These are phyloP conservation scores for Acmispon strigosus DNA, from an alignment of 306 rosid genomes.

Conservation along the genomic window DNA sequence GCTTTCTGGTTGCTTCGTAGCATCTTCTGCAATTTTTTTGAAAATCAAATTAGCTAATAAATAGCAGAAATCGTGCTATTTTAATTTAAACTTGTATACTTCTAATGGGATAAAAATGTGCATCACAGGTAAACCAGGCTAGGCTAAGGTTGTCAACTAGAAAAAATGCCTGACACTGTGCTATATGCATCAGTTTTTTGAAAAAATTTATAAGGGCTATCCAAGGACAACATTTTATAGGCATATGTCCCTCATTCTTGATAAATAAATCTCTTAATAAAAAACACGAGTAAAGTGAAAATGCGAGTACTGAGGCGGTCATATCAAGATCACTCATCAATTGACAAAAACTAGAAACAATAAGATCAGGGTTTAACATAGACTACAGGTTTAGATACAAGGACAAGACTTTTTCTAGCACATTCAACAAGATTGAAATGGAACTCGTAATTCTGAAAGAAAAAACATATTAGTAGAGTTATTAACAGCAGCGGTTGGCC, in stretches of 20 bases:
- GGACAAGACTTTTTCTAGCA: background rate
- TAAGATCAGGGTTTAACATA: background rate
- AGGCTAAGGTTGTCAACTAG: conserved; percentile 5
- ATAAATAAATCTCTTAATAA: background rate
- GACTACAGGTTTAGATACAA: background rate
- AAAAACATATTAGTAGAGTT: background rate
- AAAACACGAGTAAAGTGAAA: background rate
- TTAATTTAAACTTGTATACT: conserved; percentile 13
- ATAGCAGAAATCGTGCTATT: conserved; percentile 12
- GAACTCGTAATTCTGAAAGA: background rate
- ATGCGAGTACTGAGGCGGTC: background rate
- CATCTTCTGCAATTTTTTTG: conserved; percentile 46
- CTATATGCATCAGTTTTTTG: background rate
- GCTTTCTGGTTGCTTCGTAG: conserved; percentile 49
- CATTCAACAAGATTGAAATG: conserved; percentile 11
- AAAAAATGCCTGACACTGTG: background rate
- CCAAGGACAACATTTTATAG: background rate
- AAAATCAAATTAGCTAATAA: conserved; percentile 5
- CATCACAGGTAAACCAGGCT: background rate
- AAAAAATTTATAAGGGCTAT: background rate
- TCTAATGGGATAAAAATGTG: background rate
- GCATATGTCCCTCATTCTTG: background rate
- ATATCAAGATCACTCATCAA: background rate
- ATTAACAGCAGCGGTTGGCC: background rate
- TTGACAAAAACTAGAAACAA: background rate